phyloP scores from a whole-genome alignment of 2,329 filamentous ascomycete species.

The Epichloe gansuensis region DNA sequence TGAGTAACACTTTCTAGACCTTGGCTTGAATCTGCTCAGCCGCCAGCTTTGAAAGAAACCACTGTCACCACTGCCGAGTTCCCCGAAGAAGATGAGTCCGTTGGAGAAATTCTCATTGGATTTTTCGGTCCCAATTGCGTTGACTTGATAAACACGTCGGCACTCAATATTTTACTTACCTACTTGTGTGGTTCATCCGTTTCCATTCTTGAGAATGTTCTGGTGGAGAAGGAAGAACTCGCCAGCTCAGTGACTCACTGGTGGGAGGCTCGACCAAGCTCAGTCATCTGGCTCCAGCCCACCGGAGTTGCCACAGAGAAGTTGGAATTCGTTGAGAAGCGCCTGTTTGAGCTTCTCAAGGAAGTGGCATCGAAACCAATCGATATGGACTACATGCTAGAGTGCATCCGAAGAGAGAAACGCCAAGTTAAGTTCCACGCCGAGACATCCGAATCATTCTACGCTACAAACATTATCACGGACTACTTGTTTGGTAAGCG shows the following conservation, averaged over 20 bases:
- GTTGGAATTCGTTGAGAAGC: constrained; percentile 70
- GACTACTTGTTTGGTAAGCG: constrained; percentile 85
- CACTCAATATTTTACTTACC: constrained; percentile 66
- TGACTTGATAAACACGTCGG: constrained; percentile 54
- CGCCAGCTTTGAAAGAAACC: constrained; percentile 59
- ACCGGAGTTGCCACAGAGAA: constrained; percentile 81
- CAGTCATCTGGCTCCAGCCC: constrained; percentile 74
- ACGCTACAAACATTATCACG: constrained; percentile 74
- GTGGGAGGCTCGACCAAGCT: constrained; percentile 68
- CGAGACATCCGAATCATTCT: constrained; percentile 70
- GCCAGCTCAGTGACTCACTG: constrained; percentile 75
- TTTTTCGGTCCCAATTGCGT: constrained; percentile 80
- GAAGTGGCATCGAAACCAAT: constrained; percentile 70
- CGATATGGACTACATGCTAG: constrained; percentile 80
- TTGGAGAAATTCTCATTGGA: constrained; percentile 73
- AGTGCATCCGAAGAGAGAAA: constrained; percentile 73
- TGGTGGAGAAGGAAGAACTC: constrained; percentile 88
- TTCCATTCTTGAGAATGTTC: constrained; percentile 76
- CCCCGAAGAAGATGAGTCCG: constrained; percentile 91
- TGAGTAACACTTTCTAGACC: constrained; percentile 33
- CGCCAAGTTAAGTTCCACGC: constrained; percentile 74
- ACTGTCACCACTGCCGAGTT: constrained; percentile 74
- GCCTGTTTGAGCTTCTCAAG: constrained; percentile 71
- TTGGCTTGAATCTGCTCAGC: constrained; percentile 80
- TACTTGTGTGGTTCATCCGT: constrained; percentile 92